Conservation (phyloP, 1,139 yeast species). For the Spathaspora jeffriesii region DNA sequence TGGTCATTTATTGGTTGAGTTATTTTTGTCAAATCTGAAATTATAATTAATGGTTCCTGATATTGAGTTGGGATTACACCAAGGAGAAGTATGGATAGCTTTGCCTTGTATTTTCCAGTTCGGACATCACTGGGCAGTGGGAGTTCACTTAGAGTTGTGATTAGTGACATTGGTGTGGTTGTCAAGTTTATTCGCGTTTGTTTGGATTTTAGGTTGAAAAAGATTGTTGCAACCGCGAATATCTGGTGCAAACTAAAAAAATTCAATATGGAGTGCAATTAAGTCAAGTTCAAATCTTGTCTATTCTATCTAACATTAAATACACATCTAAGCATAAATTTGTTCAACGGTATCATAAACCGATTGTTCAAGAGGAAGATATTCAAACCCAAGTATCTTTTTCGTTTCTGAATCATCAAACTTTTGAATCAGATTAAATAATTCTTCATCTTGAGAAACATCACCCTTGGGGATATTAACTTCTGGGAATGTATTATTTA, state of each 20-base stretch:
- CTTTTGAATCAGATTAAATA: slow-evolving; percentile 3
- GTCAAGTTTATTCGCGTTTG: neutral
- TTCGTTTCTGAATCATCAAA: slow-evolving; percentile 28
- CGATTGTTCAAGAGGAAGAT: slow-evolving; percentile 30
- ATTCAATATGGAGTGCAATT: too few species aligned
- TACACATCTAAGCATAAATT: slow-evolving; percentile 9
- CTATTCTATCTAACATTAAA: too few species aligned
- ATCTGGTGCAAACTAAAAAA: too few species aligned
- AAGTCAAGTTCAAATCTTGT: too few species aligned
- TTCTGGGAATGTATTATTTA: too few species aligned
- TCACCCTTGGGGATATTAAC: slow-evolving; percentile 10
- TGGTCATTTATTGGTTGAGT: neutral
- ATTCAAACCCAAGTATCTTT: slow-evolving; percentile 30
- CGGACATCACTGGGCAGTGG: neutral
- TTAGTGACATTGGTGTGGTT: neutral
- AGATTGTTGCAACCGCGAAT: too few species aligned
- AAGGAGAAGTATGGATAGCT: slow-evolving; percentile 1
- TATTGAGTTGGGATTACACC: neutral
- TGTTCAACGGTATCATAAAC: slow-evolving; percentile 41
- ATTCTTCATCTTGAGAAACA: slow-evolving; percentile 5
- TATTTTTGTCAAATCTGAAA: neutral
- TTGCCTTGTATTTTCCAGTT: neutral
- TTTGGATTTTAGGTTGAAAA: too few species aligned
- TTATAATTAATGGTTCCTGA: neutral
- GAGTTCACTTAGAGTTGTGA: slow-evolving; percentile 1